Base-by-base conservation (phyloP, 192 early-diverging fungal genomes). In the Coemansia sp. region DNA sequence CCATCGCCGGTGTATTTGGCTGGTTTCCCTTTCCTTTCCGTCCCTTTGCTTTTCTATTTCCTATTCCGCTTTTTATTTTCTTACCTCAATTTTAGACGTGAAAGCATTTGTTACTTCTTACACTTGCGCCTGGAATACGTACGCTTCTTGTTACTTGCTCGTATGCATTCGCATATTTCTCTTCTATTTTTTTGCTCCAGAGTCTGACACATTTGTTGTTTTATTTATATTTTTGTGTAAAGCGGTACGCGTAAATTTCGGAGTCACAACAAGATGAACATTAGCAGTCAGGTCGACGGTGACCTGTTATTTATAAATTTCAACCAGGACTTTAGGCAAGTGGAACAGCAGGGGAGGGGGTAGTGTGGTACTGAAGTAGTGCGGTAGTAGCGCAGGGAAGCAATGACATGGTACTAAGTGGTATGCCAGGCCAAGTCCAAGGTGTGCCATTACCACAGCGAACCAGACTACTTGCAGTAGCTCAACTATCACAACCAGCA, bases 291-390 rank as follows among this genome's bases (percentile, higher is more conserved):
- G 61, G 76, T 76, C 27, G 83, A 75, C 48, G 86, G 85, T 69
- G 90, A 92, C 58, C 68, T 92, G n/a, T 63, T 89, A 32, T 92
- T 90, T 69, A 83, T 92, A 60, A 89, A 92, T 73, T 92, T 92
- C 53, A 92, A 92, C 82, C 90, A 92, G 79, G 90, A 92, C 78
- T 90, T 83, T 58, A 86, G 85, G 83, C 81, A 82, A 56, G 64
- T 65, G 12, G 16, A 7, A 32, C 55, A 26, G 27, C 26, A 27
- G 6, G 55, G 41, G 26, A 55, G 25, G 27, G 25, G 54, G 53
- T 7, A 47, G 14, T 21, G 30, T 7, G 3, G 30, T 7, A 31
- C 30, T 31, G 30, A 7, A 7, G 4, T 31, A 31, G 7, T 5
- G 30, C 30, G 30, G 30, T 3, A 31, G 4, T 31, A 7, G 30